A percentile compares a stretch with the other conserved stretches of the same genome.
Conservation (phyloP, 2,329 filamentous ascomycete genomes). For the Penicillium sp. region DNA sequence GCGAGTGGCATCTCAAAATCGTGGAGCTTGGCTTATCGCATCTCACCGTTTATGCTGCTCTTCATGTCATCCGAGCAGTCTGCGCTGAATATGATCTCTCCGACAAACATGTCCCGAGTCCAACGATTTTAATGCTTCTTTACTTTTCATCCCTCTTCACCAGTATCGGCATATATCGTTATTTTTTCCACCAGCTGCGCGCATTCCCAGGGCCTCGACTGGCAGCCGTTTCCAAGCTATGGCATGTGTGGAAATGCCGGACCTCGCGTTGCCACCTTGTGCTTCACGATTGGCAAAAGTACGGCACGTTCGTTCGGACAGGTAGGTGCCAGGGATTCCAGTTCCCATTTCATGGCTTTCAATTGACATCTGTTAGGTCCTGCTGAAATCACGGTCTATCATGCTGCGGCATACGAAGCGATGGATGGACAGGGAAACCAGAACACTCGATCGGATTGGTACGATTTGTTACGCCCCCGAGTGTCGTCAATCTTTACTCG, state of each 20-base stretch:
- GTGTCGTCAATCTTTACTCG: conserved; percentile 12
- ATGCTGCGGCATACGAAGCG: conserved; percentile 6
- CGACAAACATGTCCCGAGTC: not conserved
- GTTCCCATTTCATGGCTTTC: not conserved
- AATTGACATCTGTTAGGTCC: conserved; percentile 1
- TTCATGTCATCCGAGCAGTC: not conserved
- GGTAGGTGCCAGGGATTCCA: not conserved
- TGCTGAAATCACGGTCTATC: conserved; percentile 8
- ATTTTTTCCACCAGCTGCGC: not conserved
- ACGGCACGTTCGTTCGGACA: not conserved
- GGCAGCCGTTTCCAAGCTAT: not conserved
- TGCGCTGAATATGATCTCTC: not conserved
- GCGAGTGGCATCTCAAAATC: not conserved
- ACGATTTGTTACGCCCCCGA: conserved; percentile 8
- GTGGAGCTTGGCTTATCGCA: not conserved
- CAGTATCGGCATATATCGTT: not conserved
- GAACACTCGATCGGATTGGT: conserved; percentile 13
- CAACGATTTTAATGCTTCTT: not conserved
- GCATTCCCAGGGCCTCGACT: not conserved
- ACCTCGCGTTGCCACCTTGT: not conserved
- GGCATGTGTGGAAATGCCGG: not conserved
- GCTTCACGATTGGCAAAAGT: not conserved
- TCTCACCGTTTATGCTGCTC: not conserved
- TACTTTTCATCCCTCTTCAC: not conserved
- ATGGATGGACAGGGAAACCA: conserved; percentile 8